Conservation (phyloP, 495 filamentous ascomycete species). For the Penicillium paradoxum region DNA sequence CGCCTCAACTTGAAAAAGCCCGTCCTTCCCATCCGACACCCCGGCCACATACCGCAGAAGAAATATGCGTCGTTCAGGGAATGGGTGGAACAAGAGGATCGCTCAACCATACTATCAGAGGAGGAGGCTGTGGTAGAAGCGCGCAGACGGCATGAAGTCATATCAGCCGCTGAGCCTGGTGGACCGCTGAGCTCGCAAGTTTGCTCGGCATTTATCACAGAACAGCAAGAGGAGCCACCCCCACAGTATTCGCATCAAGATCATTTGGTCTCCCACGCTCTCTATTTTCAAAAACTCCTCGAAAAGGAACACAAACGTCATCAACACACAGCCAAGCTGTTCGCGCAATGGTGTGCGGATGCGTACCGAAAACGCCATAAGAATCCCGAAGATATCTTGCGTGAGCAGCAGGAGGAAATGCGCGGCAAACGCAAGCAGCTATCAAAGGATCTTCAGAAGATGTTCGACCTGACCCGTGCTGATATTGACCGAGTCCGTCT, state of each 20-base stretch:
- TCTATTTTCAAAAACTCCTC: slow-evolving; percentile 75
- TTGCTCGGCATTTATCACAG: slow-evolving; percentile 72
- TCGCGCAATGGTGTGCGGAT: slow-evolving; percentile 45
- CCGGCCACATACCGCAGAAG: slow-evolving; percentile 43
- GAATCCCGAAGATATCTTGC: slow-evolving; percentile 41
- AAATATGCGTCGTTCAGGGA: slow-evolving; percentile 51
- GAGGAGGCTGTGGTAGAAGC: slow-evolving; percentile 54
- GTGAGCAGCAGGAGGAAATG: slow-evolving; percentile 46
- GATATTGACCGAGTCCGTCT: slow-evolving; percentile 71
- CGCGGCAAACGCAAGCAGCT: slow-evolving; percentile 62
- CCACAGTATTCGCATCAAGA: slow-evolving; percentile 80
- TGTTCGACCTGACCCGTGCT: slow-evolving; percentile 71
- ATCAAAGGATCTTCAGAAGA: slow-evolving; percentile 61
- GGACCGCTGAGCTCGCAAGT: slow-evolving; percentile 66
- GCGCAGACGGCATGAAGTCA: slow-evolving; percentile 50
- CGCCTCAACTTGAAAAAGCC: slow-evolving; percentile 52
- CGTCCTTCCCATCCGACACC: slow-evolving; percentile 47
- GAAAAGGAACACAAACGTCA: slow-evolving; percentile 72
- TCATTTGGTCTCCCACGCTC: slow-evolving; percentile 74
- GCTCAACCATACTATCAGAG: slow-evolving; percentile 38
- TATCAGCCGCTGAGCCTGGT: slow-evolving; percentile 65
- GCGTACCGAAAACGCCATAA: slow-evolving; percentile 44
- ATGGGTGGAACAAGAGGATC: slow-evolving; percentile 51
- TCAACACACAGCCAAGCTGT: slow-evolving; percentile 38
- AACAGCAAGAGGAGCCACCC: slow-evolving; percentile 66